Base-by-base conservation (phyloP, 768 basidiomycete species). In the Boletus coccyginus region DNA sequence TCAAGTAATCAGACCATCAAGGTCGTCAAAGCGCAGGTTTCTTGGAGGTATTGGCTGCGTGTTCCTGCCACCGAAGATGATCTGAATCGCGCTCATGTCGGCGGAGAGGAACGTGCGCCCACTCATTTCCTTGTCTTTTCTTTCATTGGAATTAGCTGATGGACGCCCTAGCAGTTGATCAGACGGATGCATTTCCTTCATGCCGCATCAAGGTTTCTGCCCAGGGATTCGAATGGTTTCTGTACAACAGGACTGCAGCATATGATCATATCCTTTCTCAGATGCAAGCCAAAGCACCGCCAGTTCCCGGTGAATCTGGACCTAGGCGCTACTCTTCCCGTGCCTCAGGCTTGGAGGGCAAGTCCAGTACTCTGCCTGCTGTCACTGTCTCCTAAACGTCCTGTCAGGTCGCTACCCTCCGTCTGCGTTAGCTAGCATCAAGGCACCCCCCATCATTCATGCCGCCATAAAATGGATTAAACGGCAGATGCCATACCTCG, bases 11-110 rank as follows among this genome's bases (percentile, higher is more conserved):
- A 97, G 70, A 92, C 90, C 19, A 78, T 95, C 43, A 85, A 85
- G 58, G 80, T 94, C 49, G 83, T 92, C 46, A 91, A 92, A 71
- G 90, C 87, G 2, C 85, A 92, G 66, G 71, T 98, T 46, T 88
- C 88, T 61, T 98, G 95, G 94, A 81, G 92, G 60, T 98, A 96
- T 70, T 98, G 96, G 96, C 79, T 92, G 46, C 85, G 93, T 54
- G 75, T 80, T 40, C 88, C 94, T 3, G 83, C 88, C 10, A 80
- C 83, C n/a, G 88, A 87, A 60, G 83, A 87, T 46, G 89, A 91
- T 62, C 73, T 90, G 27, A 75, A 76, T 55, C 73, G 73, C 63
- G 65, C 72, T 57, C 64, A 72, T 27, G 75, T 76, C 29, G 80
- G 76, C 16, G 78, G 75, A 50, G 85, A 85, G 59, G 81, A 81